Conservation (phyloP, 1,284 basidiomycete genomes). For the Leccinum subspadiceum region DNA sequence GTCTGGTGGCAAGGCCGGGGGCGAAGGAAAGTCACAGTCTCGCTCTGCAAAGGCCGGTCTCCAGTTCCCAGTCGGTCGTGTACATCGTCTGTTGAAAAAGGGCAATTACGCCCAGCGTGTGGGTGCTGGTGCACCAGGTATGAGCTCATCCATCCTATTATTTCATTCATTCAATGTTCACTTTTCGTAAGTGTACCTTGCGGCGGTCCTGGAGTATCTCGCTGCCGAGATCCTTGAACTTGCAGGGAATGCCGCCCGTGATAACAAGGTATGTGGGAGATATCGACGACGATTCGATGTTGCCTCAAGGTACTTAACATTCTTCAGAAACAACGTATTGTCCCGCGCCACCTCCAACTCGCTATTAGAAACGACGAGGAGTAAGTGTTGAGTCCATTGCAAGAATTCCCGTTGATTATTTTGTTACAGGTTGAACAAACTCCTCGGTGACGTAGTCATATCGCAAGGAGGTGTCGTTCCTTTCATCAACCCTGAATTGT, state of each 20-base stretch:
- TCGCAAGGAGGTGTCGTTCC: slow-evolving; percentile 92
- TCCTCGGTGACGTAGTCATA: slow-evolving; percentile 84
- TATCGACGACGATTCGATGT: not conserved
- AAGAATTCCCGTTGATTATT: slow-evolving; percentile 3
- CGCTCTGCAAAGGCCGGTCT: slow-evolving; percentile 76
- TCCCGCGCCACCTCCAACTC: slow-evolving; percentile 86
- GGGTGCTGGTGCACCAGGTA: slow-evolving; percentile 79
- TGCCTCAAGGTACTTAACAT: not conserved
- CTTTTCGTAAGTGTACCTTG: slow-evolving; percentile 62
- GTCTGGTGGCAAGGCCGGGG: slow-evolving; percentile 57
- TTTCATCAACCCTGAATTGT: slow-evolving; percentile 51
- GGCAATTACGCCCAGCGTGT: slow-evolving; percentile 83
- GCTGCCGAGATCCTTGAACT: slow-evolving; percentile 89
- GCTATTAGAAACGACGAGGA: slow-evolving; percentile 89
- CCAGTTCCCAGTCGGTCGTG: slow-evolving; percentile 89
- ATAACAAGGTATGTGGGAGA: slow-evolving; percentile 57
- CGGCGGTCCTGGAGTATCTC: slow-evolving; percentile 79
- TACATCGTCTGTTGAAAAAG: slow-evolving; percentile 85
- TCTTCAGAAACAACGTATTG: slow-evolving; percentile 78
- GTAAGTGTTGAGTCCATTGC: slow-evolving; percentile 40
- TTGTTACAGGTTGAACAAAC: slow-evolving; percentile 58
- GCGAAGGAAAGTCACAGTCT: slow-evolving; percentile 62
- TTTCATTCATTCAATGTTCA: not conserved
- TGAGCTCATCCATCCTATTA: slow-evolving; percentile 23
- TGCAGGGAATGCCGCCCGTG: slow-evolving; percentile 81